A percentile compares a stretch with the other conserved stretches of the same genome.
Conservation (phyloP, 2,329 filamentous ascomycete genomes). For the Penicillium griseofulvum region DNA sequence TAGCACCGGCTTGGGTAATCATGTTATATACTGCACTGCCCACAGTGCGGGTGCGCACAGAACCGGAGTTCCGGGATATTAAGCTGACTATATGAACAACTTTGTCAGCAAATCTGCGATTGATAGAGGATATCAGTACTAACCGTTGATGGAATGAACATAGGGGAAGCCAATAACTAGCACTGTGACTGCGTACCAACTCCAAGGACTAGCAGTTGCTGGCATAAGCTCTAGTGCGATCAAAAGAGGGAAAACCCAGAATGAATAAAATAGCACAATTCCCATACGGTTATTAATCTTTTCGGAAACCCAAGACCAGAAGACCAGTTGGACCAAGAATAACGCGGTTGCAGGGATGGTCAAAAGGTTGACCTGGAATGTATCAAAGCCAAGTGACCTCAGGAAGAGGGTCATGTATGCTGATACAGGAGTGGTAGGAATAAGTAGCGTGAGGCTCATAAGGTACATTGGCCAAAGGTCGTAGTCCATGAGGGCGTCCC, state of each 20-base stretch:
- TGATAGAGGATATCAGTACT: neutral
- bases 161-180: slow-evolving; percentile 50
- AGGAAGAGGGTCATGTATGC: slow-evolving; percentile 50
- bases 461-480: slow-evolving; percentile 36
- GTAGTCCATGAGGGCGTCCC: slow-evolving; percentile 31
- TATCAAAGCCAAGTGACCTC: slow-evolving; percentile 40
- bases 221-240: slow-evolving; percentile 50
- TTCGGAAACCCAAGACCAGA: slow-evolving; percentile 51
- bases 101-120: neutral
- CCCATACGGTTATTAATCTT: slow-evolving; percentile 53
- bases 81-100: neutral
- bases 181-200: slow-evolving; percentile 44
- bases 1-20: slow-evolving; percentile 31
- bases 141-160: slow-evolving; percentile 50
- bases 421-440: slow-evolving; percentile 30
- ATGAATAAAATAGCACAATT: slow-evolving; percentile 50
- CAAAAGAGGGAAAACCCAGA: slow-evolving; percentile 53
- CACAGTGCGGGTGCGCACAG: slow-evolving; percentile 31
- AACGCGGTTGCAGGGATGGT: slow-evolving; percentile 56
- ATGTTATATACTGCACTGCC: slow-evolving; percentile 36
- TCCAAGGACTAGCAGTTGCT: slow-evolving; percentile 48
- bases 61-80: slow-evolving; percentile 31
- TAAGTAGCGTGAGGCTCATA: slow-evolving; percentile 27
- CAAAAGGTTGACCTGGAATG: slow-evolving; percentile 43
- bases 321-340: slow-evolving; percentile 54